Conservation (phyloP, 2,329 filamentous ascomycete species). For the Xylariaceae sp. region DNA sequence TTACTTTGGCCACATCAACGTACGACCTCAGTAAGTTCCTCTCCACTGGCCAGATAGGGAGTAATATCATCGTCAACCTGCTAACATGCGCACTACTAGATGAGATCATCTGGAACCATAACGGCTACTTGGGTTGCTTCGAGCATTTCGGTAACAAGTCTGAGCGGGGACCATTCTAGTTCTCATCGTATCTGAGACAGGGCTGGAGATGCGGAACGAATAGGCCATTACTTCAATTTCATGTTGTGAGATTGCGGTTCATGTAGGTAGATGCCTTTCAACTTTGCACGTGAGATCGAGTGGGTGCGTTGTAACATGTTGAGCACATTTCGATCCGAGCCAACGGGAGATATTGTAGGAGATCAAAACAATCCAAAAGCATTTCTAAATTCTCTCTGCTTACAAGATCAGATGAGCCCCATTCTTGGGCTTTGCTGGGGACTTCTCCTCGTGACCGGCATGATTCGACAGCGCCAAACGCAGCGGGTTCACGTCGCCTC, state of each 20-base stretch:
- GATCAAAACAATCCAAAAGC: no score
- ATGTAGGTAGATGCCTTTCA: not conserved
- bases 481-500: no score
- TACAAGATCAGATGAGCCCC: no score
- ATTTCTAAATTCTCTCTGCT: no score
- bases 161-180: conserved; percentile 28
- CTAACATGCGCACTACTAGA: conserved; percentile 27
- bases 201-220: not conserved
- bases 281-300: no score
- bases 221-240: not conserved
- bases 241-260: not conserved
- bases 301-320: no score
- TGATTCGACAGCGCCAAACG: no score
- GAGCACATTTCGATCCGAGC: no score
- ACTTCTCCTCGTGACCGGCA: no score
- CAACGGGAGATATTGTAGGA: no score
- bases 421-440: no score
- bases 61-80: not conserved
- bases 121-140: conserved; percentile 40
- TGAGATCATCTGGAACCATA: conserved; percentile 35
- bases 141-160: conserved; percentile 37
- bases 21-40: conserved; percentile 31
- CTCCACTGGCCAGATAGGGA: not conserved
- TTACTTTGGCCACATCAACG: conserved; percentile 17
- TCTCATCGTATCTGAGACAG: not conserved